A percentile compares a stretch with the other conserved stretches of the same genome.
phyloP scores from a whole-genome alignment of 805 yeast species.

The Starmerella davenportii region DNA sequence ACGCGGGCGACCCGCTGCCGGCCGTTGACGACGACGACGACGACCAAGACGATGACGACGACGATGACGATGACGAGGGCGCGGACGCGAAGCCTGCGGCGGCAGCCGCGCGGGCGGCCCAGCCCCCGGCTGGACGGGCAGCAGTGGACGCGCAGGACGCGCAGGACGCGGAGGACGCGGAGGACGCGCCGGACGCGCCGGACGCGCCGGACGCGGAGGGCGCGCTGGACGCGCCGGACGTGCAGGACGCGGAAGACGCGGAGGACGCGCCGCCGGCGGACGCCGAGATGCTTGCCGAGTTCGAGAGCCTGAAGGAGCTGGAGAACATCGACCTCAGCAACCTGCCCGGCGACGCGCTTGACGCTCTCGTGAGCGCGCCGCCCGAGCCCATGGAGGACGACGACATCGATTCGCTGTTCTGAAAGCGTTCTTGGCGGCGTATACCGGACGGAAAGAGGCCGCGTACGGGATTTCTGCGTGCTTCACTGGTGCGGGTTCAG shows the following conservation, averaged over 20 bases:
- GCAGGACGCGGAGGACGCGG: background rate
- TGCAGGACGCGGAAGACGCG: background rate
- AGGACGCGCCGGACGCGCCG: background rate
- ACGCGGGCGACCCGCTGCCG: constrained; percentile 14
- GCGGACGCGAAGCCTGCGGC: constrained; percentile 16
- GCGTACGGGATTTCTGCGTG: too few relatives aligned
- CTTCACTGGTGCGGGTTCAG: too few relatives aligned
- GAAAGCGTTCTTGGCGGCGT: too few relatives aligned
- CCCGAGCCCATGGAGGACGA: too few relatives aligned
- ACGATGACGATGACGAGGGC: constrained; percentile 19
- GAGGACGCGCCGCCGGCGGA: background rate
- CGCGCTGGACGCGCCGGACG: background rate
- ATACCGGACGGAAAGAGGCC: too few relatives aligned
- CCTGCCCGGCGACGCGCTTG: constrained; percentile 13
- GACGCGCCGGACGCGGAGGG: too few relatives aligned
- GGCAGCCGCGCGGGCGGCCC: background rate
- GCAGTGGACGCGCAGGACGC: background rate
- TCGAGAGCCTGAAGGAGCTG: constrained; percentile 1
- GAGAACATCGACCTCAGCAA: constrained; percentile 21
- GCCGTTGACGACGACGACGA: constrained; percentile 15
- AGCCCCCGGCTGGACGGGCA: too few relatives aligned
- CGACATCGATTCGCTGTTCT: constrained; percentile 18
- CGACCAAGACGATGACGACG: constrained; percentile 23
- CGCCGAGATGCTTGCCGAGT: background rate
- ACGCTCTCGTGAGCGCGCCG: too few relatives aligned